phyloP scores from a whole-genome alignment of 257 asterid genomes.

The Nemophila menziesii region DNA sequence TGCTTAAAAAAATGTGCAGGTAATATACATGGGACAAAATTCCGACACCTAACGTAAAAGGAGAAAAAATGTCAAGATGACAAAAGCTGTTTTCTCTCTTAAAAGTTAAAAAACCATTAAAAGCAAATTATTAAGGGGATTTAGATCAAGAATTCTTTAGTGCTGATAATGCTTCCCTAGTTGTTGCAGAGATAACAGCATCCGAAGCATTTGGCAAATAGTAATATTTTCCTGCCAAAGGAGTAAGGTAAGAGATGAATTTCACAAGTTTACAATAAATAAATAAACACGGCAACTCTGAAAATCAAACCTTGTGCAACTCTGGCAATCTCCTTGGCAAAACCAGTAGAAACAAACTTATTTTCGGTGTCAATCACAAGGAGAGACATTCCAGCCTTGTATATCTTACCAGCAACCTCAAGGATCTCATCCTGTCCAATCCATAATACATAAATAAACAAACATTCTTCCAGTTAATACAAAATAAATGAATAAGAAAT shows the following conservation, averaged over 20 bases:
- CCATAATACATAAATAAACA: not conserved
- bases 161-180: conserved; percentile 79
- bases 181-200: conserved; percentile 85
- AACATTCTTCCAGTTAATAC: not conserved
- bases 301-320: conserved; percentile 84
- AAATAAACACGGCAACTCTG: not conserved
- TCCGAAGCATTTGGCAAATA: conserved; percentile 97
- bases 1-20: no score
- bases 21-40: not conserved
- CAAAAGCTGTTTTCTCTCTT: not conserved
- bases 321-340: conserved; percentile 94
- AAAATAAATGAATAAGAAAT: not conserved
- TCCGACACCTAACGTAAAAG: not conserved
- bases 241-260: not conserved
- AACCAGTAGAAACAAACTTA: conserved; percentile 91
- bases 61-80: not conserved
- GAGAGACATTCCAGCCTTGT: conserved; percentile 67
- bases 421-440: conserved; percentile 69
- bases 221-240: conserved; percentile 73
- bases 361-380: conserved; percentile 45
- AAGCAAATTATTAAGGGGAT: not conserved
- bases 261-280: not conserved
- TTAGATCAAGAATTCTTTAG: conserved; percentile 47
- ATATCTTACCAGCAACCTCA: conserved; percentile 87
- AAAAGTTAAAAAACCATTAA: not conserved